Evolutionary conservation across 345 rosid species (phyloP).

Genomic region (Camelina hispida): DNA sequence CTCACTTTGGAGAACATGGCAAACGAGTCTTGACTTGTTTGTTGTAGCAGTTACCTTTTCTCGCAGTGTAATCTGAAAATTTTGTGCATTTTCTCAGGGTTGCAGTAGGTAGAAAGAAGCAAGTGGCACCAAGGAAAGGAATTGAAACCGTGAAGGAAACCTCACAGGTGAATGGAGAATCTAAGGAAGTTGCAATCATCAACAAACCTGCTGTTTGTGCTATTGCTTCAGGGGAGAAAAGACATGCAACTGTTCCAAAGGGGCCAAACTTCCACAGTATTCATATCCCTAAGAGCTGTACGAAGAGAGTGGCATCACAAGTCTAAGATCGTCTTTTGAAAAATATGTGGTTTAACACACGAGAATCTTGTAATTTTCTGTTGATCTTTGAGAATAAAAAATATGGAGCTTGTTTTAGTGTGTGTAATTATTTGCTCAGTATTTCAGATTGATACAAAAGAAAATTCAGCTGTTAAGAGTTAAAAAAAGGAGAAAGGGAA

Average conservation of each 20-base stretch:
- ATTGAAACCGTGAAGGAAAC: constrained; percentile 45
- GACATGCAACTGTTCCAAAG: constrained; percentile 53
- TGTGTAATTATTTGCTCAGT: constrained; percentile 12
- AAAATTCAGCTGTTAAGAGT: too few relatives aligned
- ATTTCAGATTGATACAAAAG: not conserved
- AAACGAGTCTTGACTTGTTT: constrained; percentile 6
- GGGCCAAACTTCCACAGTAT: constrained; percentile 68
- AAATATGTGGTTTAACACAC: not conserved
- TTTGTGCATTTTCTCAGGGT: constrained; percentile 47
- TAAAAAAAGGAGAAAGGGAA: too few relatives aligned
- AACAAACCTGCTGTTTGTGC: constrained; percentile 49
- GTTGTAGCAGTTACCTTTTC: not conserved
- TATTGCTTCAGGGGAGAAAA: constrained; percentile 51
- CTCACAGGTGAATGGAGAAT: constrained; percentile 31
- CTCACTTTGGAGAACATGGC: constrained; percentile 43
- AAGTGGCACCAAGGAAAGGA: constrained; percentile 9
- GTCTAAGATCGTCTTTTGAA: not conserved
- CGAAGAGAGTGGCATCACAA: constrained; percentile 45
- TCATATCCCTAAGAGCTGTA: constrained; percentile 77
- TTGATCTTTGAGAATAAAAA: constrained; percentile 21
- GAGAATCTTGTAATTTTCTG: constrained; percentile 26
- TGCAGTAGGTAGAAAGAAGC: constrained; percentile 44
- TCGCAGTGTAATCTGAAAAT: not conserved
- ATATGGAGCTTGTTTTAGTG: constrained; percentile 18
- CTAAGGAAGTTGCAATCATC: constrained; percentile 43